Conservation (phyloP, 2,329 filamentous ascomycete species). For the Diaporthe capsici region DNA sequence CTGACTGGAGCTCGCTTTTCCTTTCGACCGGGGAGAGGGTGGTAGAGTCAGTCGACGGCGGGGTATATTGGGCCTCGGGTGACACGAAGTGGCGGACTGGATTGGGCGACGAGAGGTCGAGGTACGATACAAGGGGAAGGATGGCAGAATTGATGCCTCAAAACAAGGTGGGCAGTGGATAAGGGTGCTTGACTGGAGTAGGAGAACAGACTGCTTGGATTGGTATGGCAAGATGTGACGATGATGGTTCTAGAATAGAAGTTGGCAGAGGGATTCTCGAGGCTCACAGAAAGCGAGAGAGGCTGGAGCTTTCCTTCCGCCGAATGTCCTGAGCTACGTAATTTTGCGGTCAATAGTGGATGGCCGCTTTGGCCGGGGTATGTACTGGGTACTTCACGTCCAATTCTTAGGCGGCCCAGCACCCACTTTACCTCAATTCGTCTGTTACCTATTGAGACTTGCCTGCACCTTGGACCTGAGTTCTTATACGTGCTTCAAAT, state of each 20-base stretch:
- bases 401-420: background rate
- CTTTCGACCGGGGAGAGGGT: background rate
- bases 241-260: constrained; percentile 32
- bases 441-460: too few species aligned
- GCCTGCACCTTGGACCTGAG: background rate
- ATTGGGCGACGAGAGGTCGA: background rate
- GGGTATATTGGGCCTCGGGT: constrained; percentile 24
- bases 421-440: background rate
- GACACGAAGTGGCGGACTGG: background rate
- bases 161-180: background rate
- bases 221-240: background rate
- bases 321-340: constrained; percentile 15
- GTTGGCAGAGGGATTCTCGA: constrained; percentile 13
- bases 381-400: background rate
- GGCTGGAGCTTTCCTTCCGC: constrained; percentile 30
- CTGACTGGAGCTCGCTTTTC: background rate
- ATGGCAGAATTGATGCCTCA: background rate
- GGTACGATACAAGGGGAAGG: background rate
- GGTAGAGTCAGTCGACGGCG: constrained; percentile 18
- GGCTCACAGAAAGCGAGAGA: background rate
- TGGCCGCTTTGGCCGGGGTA: background rate
- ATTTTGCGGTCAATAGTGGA: constrained; percentile 22
- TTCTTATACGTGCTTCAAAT: background rate
- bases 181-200: background rate
- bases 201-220: background rate